phyloP scores from a whole-genome alignment of 2,329 filamentous ascomycete species.

The Myriosclerotinia duriaeana region DNA sequence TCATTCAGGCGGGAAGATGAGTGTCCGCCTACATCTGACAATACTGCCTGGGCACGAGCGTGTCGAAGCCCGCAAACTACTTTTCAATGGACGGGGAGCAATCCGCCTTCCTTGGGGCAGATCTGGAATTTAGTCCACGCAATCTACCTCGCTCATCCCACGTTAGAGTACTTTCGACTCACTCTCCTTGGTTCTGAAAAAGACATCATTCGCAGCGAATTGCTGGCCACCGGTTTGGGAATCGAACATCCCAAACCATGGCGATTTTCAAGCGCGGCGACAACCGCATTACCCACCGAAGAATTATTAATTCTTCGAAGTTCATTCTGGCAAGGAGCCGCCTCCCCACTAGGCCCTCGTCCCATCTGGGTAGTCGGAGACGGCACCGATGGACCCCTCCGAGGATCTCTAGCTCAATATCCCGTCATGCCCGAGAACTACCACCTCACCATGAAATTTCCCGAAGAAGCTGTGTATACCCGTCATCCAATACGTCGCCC shows the following conservation, averaged over 20 bases:
- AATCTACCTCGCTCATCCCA: constrained; percentile 40
- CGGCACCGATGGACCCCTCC: constrained; percentile 42
- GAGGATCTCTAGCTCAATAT: constrained; percentile 40
- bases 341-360: constrained; percentile 64
- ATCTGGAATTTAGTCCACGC: constrained; percentile 45
- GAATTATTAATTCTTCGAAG: constrained; percentile 52
- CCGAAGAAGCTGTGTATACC: constrained; percentile 46
- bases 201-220: constrained; percentile 37
- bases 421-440: constrained; percentile 46
- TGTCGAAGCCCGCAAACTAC: constrained; percentile 39
- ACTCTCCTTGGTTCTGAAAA: constrained; percentile 39
- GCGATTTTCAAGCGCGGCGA: constrained; percentile 10
- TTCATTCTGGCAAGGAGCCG: constrained; percentile 70
- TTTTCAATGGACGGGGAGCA: constrained; percentile 40
- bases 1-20: constrained; percentile 30
- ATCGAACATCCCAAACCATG: constrained; percentile 29
- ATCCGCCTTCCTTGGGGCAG: constrained; percentile 41
- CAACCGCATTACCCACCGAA: constrained; percentile 13
- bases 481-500: constrained; percentile 70
- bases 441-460: constrained; percentile 44
- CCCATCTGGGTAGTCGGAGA: constrained; percentile 52
- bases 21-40: constrained; percentile 38
- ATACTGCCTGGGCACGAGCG: constrained; percentile 43
- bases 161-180: constrained; percentile 42
- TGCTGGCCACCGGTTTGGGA: constrained; percentile 37